phyloP scores from a whole-genome alignment of 352 stramenopile genomes.

The Pythium brassicae region DNA sequence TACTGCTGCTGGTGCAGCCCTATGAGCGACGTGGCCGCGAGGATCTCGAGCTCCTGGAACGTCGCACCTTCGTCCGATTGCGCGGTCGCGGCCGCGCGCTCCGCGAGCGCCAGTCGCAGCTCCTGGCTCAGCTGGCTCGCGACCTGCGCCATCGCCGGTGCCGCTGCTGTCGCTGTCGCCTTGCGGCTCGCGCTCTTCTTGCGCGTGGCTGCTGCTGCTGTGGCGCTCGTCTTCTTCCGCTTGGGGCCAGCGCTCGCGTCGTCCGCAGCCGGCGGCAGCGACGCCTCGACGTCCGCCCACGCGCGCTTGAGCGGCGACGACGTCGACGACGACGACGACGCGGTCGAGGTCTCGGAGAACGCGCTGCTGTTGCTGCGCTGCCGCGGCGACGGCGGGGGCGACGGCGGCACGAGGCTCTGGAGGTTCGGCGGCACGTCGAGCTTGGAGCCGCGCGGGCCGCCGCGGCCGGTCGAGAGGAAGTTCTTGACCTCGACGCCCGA shows the following conservation, averaged over 20 bases:
- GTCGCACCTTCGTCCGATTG: conserved; percentile 12
- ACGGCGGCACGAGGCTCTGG: conserved; percentile 48
- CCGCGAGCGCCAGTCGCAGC: conserved; percentile 24
- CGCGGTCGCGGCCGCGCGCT: conserved; percentile 7
- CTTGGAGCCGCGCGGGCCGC: conserved; percentile 73
- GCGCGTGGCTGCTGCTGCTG: background rate
- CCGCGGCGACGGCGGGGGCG: conserved; percentile 26
- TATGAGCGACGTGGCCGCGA: conserved; percentile 70
- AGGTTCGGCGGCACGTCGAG: conserved; percentile 66
- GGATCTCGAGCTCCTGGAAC: conserved; percentile 73
- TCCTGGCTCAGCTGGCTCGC: conserved; percentile 32
- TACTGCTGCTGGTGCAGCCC: conserved; percentile 67
- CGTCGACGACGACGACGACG: conserved; percentile 6
- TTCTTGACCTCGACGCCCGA: conserved; percentile 89
- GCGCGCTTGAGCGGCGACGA: conserved; percentile 53
- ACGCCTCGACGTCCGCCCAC: conserved; percentile 40
- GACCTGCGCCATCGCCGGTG: conserved; percentile 15
- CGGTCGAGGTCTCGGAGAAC: conserved; percentile 2
- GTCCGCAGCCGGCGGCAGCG: conserved; percentile 14
- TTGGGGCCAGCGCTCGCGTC: conserved; percentile 14
- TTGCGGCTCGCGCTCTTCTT: conserved; percentile 26
- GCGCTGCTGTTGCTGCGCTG: conserved; percentile 5
- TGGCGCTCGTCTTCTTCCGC: conserved; percentile 32
- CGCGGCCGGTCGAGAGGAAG: conserved; percentile 79
- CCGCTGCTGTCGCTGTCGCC: background rate